These are phyloP conservation scores for Aspergillus pseudoviridinutans DNA, from an alignment of 2,329 filamentous ascomycete genomes.

Conservation along the genomic window DNA sequence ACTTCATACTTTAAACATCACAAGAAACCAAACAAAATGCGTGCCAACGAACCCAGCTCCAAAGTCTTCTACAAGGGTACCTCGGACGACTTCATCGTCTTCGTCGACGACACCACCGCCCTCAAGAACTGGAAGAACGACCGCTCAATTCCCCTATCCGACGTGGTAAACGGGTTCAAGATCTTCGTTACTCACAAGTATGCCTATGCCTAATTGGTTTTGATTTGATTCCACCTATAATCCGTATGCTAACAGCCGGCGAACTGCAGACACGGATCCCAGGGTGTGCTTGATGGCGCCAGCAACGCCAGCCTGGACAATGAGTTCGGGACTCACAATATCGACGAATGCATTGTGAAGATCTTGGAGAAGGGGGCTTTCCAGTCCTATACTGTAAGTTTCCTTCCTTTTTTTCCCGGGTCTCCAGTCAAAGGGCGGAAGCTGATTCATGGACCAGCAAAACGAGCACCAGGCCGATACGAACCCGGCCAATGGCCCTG, in stretches of 20 bases:
- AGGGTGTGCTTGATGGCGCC: slow-evolving; percentile 73
- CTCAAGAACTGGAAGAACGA: slow-evolving; percentile 81
- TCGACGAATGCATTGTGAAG: slow-evolving; percentile 75
- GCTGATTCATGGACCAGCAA: slow-evolving; percentile 18
- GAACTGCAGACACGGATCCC: slow-evolving; percentile 66
- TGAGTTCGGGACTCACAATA: slow-evolving; percentile 78
- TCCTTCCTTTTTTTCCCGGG: not conserved
- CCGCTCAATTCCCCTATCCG: slow-evolving; percentile 70
- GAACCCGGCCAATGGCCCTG: slow-evolving; percentile 24
- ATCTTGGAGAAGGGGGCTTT: slow-evolving; percentile 74
- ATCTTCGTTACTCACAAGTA: slow-evolving; percentile 88
- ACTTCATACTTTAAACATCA: slow-evolving; percentile 4
- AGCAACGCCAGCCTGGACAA: slow-evolving; percentile 71
- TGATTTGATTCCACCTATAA: not conserved
- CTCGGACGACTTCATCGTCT: slow-evolving; percentile 65
- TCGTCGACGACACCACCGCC: slow-evolving; percentile 44
- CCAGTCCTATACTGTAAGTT: slow-evolving; percentile 57
- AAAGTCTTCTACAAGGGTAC: slow-evolving; percentile 85
- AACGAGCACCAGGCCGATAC: slow-evolving; percentile 29
- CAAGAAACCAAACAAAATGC: slow-evolving; percentile 52
- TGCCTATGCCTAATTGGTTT: slow-evolving; percentile 33
- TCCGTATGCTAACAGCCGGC: not conserved
- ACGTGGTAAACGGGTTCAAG: slow-evolving; percentile 85
- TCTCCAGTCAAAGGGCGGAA: not conserved
- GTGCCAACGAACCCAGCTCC: slow-evolving; percentile 64